These are phyloP conservation scores for Taxillus chinensis DNA, from an alignment of 164 flowering plant species.

Conservation along the genomic window DNA sequence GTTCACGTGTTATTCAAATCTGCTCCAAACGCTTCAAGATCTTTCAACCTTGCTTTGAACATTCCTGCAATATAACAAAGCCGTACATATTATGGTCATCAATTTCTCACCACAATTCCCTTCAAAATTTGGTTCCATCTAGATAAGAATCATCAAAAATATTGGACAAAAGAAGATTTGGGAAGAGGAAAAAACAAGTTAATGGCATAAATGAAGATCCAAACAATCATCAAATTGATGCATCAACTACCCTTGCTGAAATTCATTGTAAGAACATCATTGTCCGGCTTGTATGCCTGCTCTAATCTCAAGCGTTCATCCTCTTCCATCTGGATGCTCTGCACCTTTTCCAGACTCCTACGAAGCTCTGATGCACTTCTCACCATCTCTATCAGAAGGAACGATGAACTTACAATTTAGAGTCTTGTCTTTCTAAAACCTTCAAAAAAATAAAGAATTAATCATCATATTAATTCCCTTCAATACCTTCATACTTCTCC, in stretches of 20 bases:
- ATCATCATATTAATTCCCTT: background rate
- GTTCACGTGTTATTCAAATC: too few species aligned
- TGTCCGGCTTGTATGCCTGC: conserved; percentile 10
- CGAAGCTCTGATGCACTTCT: conserved; percentile 30
- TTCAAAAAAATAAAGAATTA: background rate
- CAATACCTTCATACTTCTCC: conserved; percentile 50
- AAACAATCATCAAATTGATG: background rate
- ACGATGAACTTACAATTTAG: background rate
- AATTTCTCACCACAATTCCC: too few species aligned
- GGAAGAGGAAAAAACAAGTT: too few species aligned
- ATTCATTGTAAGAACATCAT: conserved; percentile 3
- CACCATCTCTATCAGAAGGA: conserved; percentile 25
- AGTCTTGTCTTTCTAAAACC: background rate
- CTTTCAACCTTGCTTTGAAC: too few species aligned
- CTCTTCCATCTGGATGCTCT: conserved; percentile 15
- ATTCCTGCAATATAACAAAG: too few species aligned
- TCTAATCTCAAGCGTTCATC: conserved; percentile 7
- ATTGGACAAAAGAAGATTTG: too few species aligned
- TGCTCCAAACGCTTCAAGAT: too few species aligned
- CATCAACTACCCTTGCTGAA: conserved; percentile 10
- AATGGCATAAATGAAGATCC: too few species aligned
- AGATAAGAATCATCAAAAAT: too few species aligned
- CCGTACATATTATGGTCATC: too few species aligned
- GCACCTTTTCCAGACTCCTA: conserved; percentile 21
- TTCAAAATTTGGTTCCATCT: too few species aligned